Evolutionary conservation across 352 stramenopile genomes (phyloP).

Genomic region (Phytophthora vignae): DNA sequence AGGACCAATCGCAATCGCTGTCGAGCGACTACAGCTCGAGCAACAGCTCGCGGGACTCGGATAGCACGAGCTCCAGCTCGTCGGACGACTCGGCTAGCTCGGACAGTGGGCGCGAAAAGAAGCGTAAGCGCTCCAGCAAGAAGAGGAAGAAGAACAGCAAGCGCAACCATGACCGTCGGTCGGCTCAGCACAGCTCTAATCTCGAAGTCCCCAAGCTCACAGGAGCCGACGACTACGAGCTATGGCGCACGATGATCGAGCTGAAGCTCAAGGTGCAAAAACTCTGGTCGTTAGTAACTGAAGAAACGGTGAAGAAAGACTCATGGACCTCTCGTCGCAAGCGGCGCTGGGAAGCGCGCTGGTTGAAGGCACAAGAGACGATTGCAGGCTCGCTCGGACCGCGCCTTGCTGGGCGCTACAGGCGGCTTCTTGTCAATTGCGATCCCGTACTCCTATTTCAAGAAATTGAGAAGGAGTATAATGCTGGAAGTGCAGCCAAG

Average conservation of each 20-base stretch:
- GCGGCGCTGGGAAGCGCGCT: too few species aligned
- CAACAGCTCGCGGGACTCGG: background rate
- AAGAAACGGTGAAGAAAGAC: background rate
- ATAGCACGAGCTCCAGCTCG: background rate
- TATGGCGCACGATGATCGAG: background rate
- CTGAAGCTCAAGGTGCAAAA: background rate
- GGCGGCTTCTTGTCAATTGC: slow-evolving; percentile 5
- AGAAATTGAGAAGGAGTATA: slow-evolving; percentile 20
- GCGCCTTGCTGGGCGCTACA: slow-evolving; percentile 8
- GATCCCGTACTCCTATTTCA: slow-evolving; percentile 4
- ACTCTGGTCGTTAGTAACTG: background rate
- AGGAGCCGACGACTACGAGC: background rate
- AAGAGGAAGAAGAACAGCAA: background rate
- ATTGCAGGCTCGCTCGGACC: slow-evolving; percentile 8
- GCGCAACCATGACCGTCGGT: background rate
- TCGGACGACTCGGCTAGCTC: background rate
- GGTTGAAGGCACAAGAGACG: background rate
- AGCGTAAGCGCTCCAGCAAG: background rate
- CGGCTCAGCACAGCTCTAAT: background rate
- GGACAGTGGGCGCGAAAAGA: background rate
- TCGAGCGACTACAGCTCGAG: too few species aligned
- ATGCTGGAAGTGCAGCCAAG: slow-evolving; percentile 9
- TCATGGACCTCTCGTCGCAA: too few species aligned
- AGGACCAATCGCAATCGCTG: too few species aligned
- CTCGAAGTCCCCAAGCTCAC: background rate